Evolutionary conservation across 1,284 basidiomycete species (phyloP).

Genomic region (Volvariella surrecta): DNA sequence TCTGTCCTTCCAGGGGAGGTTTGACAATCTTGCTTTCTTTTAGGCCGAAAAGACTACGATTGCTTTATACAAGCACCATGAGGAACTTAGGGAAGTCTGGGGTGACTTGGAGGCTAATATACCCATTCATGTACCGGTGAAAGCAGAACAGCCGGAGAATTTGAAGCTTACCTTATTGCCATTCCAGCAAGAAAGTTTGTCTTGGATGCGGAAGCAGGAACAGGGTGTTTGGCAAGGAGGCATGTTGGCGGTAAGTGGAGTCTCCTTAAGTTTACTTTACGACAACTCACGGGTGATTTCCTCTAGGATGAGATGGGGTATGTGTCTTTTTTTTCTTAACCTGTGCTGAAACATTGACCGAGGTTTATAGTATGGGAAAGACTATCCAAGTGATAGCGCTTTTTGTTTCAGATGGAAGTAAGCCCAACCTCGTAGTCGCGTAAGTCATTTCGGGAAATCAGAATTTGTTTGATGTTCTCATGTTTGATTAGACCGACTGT

Average conservation of each 20-base stretch:
- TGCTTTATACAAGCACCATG: conserved; percentile 55
- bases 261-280: conserved; percentile 1
- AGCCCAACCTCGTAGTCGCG: conserved; percentile 90
- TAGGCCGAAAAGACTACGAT: conserved; percentile 75
- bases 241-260: conserved; percentile 83
- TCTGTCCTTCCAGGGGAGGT: too few relatives aligned
- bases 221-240: conserved; percentile 84
- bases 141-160: conserved; percentile 72
- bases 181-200: conserved; percentile 88
- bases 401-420: conserved; percentile 70
- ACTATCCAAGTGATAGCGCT: conserved; percentile 96
- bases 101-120: conserved; percentile 70
- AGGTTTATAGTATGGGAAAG: conserved; percentile 87
- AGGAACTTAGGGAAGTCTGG: conserved; percentile 84
- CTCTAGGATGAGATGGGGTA: conserved; percentile 85
- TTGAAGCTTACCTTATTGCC: conserved; percentile 70
- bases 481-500: conserved; percentile 68
- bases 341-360: conserved; percentile 6
- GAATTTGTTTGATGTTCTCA: conserved; percentile 3
- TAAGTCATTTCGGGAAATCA: conserved; percentile 29
- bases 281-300: conserved; percentile 3
- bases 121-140: conserved; percentile 56
- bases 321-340: conserved; percentile 12
- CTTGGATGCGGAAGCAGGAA: conserved; percentile 97
- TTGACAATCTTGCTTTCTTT: not conserved